phyloP scores from a whole-genome alignment of 2,329 filamentous ascomycete species.

The Xylariaceae sp. region DNA sequence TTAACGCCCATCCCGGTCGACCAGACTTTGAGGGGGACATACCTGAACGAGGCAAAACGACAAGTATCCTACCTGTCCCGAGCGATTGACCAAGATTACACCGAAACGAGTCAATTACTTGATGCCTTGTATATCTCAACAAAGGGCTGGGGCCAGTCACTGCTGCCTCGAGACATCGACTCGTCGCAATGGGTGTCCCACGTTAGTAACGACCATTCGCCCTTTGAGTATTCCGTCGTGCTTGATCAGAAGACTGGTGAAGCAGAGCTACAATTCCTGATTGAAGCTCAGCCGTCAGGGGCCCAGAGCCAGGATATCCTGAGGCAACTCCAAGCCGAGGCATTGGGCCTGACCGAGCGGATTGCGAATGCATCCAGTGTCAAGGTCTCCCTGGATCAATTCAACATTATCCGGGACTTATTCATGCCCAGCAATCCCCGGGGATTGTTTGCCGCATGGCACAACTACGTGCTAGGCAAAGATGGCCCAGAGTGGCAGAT shows the following conservation, averaged over 20 bases:
- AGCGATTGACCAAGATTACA: constrained; percentile 11
- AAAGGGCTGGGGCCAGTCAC: constrained; percentile 10
- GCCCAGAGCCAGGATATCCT: not conserved
- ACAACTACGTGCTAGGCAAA: constrained; percentile 12
- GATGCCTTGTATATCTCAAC: constrained; percentile 8
- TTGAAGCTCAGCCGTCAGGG: constrained; percentile 16
- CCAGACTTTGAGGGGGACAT: not conserved
- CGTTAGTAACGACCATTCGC: constrained; percentile 20
- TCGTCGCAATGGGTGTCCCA: constrained; percentile 11
- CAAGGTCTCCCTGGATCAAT: constrained; percentile 14
- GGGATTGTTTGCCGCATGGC: constrained; percentile 16
- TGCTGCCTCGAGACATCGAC: constrained; percentile 1
- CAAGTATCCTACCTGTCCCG: constrained; percentile 15
- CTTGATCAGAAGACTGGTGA: constrained; percentile 18
- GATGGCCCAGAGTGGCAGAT: constrained; percentile 19
- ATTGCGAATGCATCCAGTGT: constrained; percentile 10
- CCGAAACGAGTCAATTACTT: constrained; percentile 2
- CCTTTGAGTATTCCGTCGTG: constrained; percentile 19
- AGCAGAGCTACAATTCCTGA: constrained; percentile 19
- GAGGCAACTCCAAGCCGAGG: constrained; percentile 4
- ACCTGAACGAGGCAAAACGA: constrained; percentile 16
- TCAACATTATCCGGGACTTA: constrained; percentile 15
- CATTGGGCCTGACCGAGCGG: constrained; percentile 5
- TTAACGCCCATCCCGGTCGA: constrained; percentile 18
- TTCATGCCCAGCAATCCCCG: constrained; percentile 14